Evolutionary conservation across 768 basidiomycete species (phyloP).

Genomic region (Phylloporus scabripes): DNA sequence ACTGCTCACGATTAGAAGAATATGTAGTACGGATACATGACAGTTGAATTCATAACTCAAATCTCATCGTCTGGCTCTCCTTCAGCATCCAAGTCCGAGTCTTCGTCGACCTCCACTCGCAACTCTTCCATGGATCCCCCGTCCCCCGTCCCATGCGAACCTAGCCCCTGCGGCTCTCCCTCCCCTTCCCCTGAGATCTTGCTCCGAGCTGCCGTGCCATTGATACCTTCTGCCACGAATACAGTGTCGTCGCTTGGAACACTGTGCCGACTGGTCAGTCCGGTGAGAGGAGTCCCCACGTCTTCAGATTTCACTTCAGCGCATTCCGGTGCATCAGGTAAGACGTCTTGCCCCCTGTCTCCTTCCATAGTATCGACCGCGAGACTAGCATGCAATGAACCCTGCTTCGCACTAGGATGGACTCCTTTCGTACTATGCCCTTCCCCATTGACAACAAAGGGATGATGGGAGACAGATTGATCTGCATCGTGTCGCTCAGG

Average conservation of each 20-base stretch:
- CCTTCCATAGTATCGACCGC: slow-evolving; percentile 1
- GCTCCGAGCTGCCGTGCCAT: slow-evolving; percentile 26
- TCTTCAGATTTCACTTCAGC: slow-evolving; percentile 50
- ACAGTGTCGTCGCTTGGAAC: slow-evolving; percentile 56
- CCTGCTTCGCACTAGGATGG: slow-evolving; percentile 1
- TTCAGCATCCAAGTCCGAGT: slow-evolving; percentile 37
- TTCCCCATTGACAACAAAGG: slow-evolving; percentile 13
- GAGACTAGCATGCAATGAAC: background rate
- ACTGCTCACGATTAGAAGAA: slow-evolving; percentile 20
- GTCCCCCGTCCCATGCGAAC: background rate
- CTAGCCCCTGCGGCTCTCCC: slow-evolving; percentile 6
- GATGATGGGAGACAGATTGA: background rate
- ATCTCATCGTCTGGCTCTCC: slow-evolving; percentile 44
- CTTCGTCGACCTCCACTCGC: slow-evolving; percentile 19
- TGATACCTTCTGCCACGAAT: slow-evolving; percentile 32
- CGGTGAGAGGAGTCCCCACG: slow-evolving; percentile 46
- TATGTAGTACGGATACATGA: slow-evolving; percentile 22
- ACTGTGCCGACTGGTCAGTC: slow-evolving; percentile 47
- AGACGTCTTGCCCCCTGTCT: background rate
- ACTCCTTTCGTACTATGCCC: slow-evolving; percentile 15
- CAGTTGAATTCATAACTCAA: slow-evolving; percentile 33
- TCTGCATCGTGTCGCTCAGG: slow-evolving; percentile 8
- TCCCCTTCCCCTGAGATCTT: slow-evolving; percentile 21
- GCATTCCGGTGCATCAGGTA: slow-evolving; percentile 9
- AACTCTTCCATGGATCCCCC: slow-evolving; percentile 4